Base-by-base conservation (phyloP, 306 rosid species). In the Gynostemma pentaphyllum region DNA sequence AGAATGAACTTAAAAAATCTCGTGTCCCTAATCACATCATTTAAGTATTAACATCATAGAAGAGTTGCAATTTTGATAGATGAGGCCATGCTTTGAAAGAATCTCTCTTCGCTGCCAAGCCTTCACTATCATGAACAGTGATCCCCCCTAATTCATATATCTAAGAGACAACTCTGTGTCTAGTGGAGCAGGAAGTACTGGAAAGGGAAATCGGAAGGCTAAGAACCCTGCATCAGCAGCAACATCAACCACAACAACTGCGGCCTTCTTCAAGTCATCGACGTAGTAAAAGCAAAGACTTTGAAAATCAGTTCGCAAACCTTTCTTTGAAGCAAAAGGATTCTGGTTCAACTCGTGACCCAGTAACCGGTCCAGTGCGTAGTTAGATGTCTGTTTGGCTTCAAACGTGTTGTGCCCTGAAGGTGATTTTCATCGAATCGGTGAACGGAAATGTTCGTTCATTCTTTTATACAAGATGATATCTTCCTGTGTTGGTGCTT, bases 101-200 rank as follows among this genome's bases (percentile, higher is more conserved):
- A 59, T n/a, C n/a, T n/a, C 28, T 21, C 64, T 60, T 59, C 6
- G 19, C 19, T 22, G 24, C 50, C 66, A 15, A 22, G 5, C n/a
- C 40, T 1, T 3, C 15, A 24, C 22, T 3, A 22, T 11, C 39
- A 60, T 4, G 21, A 37, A n/a, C n/a, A n/a, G n/a, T n/a, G n/a
- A 5, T 30, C 52, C 8, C 19, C 2, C 54, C 24, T 67, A 24
- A 32, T 47, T 56, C 24, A 37, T 45, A 44, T 39, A 21, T 61
- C 85, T 87, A 66, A 87, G 59, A 71, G 70, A 10, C 70, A 30
- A 68, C 68, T 67, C 72, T 68, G 64, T 79, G 59, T 84, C 55
- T 82, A 94, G 99, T 94, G 95, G 99, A 94, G 78, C 99, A 94
- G 69, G 99, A 94, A 81, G 96, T 94, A 48, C 78, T 94, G 82